These are phyloP conservation scores for Moesziomyces parantarcticus DNA, from an alignment of 1,284 basidiomycete genomes.

Conservation along the genomic window DNA sequence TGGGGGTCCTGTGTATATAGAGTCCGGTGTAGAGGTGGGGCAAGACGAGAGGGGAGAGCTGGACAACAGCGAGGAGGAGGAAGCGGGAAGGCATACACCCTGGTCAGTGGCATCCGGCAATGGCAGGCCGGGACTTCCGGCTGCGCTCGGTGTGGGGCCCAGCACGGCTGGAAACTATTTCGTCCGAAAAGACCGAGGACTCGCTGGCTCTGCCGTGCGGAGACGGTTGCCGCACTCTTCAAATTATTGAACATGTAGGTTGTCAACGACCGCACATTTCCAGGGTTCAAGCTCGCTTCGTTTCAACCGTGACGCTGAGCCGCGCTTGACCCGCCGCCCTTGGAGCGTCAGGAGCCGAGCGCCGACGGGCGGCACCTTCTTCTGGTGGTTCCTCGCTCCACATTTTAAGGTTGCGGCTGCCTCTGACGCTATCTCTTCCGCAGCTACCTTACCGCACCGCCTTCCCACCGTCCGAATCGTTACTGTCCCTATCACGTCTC, in stretches of 20 bases:
- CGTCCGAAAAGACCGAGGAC: constrained; percentile 14
- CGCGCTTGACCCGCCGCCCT: not conserved
- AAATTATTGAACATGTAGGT: not conserved
- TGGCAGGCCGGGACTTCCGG: not conserved
- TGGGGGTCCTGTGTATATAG: too few relatives aligned
- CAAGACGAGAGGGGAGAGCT: not conserved
- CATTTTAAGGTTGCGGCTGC: constrained; percentile 20
- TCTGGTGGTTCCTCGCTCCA: constrained; percentile 9
- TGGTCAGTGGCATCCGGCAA: not conserved
- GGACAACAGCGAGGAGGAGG: not conserved
- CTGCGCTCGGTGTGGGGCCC: not conserved
- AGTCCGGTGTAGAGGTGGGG: too few relatives aligned
- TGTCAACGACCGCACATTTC: not conserved
- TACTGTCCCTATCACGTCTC: too few relatives aligned
- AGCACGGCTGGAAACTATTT: constrained; percentile 1
- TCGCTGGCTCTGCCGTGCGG: constrained; percentile 11
- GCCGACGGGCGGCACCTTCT: not conserved
- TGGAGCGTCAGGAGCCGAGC: not conserved
- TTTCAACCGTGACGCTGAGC: not conserved
- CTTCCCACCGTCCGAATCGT: too few relatives aligned
- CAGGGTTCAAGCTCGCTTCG: not conserved
- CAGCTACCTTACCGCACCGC: too few relatives aligned
- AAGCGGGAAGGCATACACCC: not conserved
- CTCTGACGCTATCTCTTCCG: too few relatives aligned
- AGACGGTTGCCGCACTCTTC: not conserved